phyloP scores from a whole-genome alignment of 371 early-diverging fungal species.

The Mucor plumbeus region DNA sequence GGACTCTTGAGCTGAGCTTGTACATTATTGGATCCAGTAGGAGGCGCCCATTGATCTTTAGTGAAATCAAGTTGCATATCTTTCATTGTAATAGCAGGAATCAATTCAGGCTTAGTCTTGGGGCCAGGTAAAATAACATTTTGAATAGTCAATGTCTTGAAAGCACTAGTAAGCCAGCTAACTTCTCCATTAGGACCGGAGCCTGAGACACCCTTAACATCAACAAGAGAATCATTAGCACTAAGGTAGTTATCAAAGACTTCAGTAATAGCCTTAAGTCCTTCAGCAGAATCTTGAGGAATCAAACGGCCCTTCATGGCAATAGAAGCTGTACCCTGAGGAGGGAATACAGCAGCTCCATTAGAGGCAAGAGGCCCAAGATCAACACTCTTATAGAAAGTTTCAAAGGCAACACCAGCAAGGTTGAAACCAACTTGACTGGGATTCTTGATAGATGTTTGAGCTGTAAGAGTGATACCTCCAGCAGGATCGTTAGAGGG shows the following conservation, averaged over 20 bases:
- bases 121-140: conserved; percentile 56
- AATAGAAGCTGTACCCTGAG: conserved; percentile 35
- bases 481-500: conserved; percentile 62
- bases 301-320: conserved; percentile 61
- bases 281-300: conserved; percentile 51
- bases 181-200: conserved; percentile 58
- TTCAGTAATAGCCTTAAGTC: conserved; percentile 52
- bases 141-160: conserved; percentile 53
- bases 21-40: conserved; percentile 56
- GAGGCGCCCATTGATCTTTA: conserved; percentile 52
- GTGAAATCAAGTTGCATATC: conserved; percentile 62
- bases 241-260: conserved; percentile 57
- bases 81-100: conserved; percentile 53
- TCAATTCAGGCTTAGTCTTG: conserved; percentile 37
- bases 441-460: conserved; percentile 58
- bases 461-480: conserved; percentile 59
- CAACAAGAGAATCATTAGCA: conserved; percentile 48
- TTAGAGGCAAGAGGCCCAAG: conserved; percentile 48
- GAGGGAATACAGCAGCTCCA: conserved; percentile 46
- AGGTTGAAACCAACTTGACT: conserved; percentile 62
- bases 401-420: conserved; percentile 38
- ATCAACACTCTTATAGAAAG: conserved; percentile 32
- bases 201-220: conserved; percentile 56
- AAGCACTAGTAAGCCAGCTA: conserved; percentile 59
- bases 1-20: conserved; percentile 60